These are phyloP conservation scores for Solanum paucissectum DNA, from an alignment of 257 asterid genomes.

Conservation along the genomic window DNA sequence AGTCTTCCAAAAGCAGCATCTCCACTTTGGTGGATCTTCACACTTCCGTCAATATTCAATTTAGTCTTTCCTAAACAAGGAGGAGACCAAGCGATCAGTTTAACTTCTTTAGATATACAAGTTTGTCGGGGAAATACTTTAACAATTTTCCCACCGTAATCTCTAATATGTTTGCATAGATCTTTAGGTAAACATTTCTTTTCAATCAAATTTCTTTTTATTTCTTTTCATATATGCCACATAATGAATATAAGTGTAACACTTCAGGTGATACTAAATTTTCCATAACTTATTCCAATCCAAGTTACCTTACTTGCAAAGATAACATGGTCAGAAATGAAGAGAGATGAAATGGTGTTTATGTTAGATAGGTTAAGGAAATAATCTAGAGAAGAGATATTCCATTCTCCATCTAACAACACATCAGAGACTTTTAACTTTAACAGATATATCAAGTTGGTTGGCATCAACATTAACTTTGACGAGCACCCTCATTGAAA, in stretches of 20 bases:
- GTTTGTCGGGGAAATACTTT: neutral
- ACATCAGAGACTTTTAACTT: neutral
- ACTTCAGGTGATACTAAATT: neutral
- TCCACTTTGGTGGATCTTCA: neutral
- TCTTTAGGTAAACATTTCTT: neutral
- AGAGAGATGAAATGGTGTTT: neutral
- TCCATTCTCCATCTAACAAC: neutral
- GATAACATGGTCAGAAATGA: neutral
- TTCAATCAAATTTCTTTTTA: neutral
- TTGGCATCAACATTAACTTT: neutral
- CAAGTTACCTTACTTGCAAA: neutral
- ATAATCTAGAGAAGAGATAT: neutral
- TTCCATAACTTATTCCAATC: neutral
- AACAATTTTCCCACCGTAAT: neutral
- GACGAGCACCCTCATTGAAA: neutral
- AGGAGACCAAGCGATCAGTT: neutral
- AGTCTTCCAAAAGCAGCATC: neutral
- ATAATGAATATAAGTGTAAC: neutral
- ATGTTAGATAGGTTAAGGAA: neutral
- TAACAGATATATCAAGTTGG: neutral
- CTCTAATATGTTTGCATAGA: neutral
- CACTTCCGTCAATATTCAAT: neutral
- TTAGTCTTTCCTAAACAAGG: neutral
- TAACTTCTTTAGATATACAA: neutral
- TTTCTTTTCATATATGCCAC: neutral